Percentiles rank a stretch among this genome's conserved stretches.
These are phyloP conservation scores for Quercus engelmannii DNA, from an alignment of 306 rosid genomes.

Conservation along the genomic window DNA sequence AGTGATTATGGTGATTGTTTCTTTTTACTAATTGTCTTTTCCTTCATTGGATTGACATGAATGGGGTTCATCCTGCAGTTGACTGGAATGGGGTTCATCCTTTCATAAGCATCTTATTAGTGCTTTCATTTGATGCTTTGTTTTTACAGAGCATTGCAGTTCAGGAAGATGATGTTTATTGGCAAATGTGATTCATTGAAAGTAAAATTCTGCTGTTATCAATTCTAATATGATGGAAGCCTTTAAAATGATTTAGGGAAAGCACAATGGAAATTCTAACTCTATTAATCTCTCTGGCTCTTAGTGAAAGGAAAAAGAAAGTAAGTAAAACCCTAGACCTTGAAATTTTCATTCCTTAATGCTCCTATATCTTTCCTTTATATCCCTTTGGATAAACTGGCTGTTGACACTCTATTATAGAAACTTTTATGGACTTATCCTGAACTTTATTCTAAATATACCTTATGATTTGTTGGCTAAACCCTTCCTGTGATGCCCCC, in stretches of 20 bases:
- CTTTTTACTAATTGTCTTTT: background rate
- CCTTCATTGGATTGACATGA: background rate
- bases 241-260: background rate
- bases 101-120: background rate
- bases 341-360: background rate
- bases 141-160: background rate
- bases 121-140: background rate
- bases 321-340: background rate
- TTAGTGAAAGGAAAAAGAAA: background rate
- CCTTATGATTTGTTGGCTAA: background rate
- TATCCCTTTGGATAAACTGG: background rate
- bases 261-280: background rate
- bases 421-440: background rate
- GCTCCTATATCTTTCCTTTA: background rate
- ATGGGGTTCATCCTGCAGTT: background rate
- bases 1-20: background rate
- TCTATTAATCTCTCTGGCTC: background rate
- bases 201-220: background rate
- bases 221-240: background rate
- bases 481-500: background rate
- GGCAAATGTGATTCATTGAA: background rate
- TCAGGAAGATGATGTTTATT: too few relatives aligned
- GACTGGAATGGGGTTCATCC: too few relatives aligned
- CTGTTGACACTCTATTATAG: background rate
- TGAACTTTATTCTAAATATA: background rate